phyloP scores from a whole-genome alignment of 768 basidiomycete genomes.

The Lanmaoa rubissima region DNA sequence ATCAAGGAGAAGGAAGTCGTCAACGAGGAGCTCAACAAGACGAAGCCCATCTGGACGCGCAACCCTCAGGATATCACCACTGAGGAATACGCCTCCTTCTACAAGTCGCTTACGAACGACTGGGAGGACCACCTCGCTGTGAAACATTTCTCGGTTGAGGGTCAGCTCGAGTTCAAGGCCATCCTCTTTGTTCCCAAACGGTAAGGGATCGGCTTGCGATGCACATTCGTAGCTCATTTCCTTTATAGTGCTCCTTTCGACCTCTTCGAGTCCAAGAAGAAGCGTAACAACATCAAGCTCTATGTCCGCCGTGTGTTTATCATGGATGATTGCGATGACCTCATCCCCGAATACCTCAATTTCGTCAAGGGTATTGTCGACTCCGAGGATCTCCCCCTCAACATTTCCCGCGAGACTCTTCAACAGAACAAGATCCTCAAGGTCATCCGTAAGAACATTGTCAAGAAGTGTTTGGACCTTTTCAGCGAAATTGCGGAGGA shows the following conservation, averaged over 20 bases:
- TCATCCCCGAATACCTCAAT: conserved; percentile 99
- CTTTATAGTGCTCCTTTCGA: conserved; percentile 87
- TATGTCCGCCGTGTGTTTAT: conserved; percentile 99
- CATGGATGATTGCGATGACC: conserved; percentile 99
- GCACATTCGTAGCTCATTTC: neutral
- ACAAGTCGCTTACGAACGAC: conserved; percentile 99
- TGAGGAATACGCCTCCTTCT: conserved; percentile 95
- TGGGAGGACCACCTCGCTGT: conserved; percentile 99
- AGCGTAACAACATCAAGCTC: conserved; percentile 99
- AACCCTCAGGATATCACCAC: conserved; percentile 91
- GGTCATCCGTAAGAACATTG: conserved; percentile 98
- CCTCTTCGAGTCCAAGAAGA: conserved; percentile 99
- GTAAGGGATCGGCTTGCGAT: conserved; percentile 40
- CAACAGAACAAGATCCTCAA: conserved; percentile 99
- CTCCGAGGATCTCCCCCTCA: conserved; percentile 98
- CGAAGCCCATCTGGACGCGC: conserved; percentile 99
- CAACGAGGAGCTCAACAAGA: conserved; percentile 99
- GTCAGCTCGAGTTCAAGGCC: conserved; percentile 99
- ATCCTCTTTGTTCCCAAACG: conserved; percentile 97
- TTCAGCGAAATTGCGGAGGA: conserved; percentile 97
- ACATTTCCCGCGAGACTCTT: conserved; percentile 99
- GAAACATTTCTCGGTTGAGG: conserved; percentile 99
- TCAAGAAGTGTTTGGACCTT: conserved; percentile 96
- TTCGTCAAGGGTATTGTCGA: conserved; percentile 99
- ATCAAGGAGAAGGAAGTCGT: conserved; percentile 83